phyloP scores from a whole-genome alignment of 257 asterid species.

The Coffea eugenioides region DNA sequence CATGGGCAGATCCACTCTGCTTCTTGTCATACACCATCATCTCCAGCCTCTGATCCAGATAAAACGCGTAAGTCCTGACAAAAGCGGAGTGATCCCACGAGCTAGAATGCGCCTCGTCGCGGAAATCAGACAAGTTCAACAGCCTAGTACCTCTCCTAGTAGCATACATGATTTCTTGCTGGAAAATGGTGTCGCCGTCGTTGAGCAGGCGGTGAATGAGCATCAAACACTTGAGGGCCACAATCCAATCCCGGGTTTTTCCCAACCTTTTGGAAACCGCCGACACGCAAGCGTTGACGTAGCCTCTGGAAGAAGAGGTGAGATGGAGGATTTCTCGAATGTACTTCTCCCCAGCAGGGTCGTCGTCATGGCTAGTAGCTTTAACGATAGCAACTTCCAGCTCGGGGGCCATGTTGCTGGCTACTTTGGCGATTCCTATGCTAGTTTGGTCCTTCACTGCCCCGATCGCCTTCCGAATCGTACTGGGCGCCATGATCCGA shows the following conservation, averaged over 20 bases:
- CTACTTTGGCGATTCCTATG: constrained; percentile 71
- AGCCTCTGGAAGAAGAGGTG: constrained; percentile 60
- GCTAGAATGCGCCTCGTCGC: constrained; percentile 77
- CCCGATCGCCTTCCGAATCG: constrained; percentile 78
- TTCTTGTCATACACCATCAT: constrained; percentile 55
- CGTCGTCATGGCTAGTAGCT: constrained; percentile 84
- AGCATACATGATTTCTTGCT: constrained; percentile 66
- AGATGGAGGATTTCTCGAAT: constrained; percentile 59
- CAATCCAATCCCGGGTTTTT: constrained; percentile 82
- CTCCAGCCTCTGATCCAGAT: constrained; percentile 74
- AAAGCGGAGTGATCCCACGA: constrained; percentile 82
- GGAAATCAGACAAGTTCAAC: constrained; percentile 67
- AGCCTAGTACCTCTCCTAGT: constrained; percentile 68
- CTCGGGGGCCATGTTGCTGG: constrained; percentile 77
- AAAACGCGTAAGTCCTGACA: constrained; percentile 60
- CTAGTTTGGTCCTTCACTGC: constrained; percentile 85
- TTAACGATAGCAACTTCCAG: constrained; percentile 75
- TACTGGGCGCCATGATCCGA: constrained; percentile 61
- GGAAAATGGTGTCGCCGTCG: constrained; percentile 61
- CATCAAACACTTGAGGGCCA: constrained; percentile 72
- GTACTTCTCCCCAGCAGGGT: constrained; percentile 74
- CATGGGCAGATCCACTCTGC: constrained; percentile 37
- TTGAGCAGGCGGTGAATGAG: constrained; percentile 61
- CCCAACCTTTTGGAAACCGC: constrained; percentile 58
- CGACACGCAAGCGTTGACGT: constrained; percentile 61